Evolutionary conservation across 2,329 filamentous ascomycete genomes (phyloP).

Genomic region (Cordyceps militaris): DNA sequence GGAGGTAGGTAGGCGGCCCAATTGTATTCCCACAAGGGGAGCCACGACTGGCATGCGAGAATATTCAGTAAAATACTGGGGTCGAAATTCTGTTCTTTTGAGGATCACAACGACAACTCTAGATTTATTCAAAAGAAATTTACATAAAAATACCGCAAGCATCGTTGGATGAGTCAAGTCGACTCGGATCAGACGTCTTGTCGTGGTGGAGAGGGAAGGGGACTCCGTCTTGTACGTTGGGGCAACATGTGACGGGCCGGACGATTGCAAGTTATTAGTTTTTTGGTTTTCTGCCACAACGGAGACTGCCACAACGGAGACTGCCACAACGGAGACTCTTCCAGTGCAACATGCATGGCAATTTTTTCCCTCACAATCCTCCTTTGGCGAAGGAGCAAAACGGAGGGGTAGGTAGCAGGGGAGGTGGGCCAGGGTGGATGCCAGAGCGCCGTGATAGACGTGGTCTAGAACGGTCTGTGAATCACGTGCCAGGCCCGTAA

Average conservation of each 20-base stretch:
- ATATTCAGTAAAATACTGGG: not conserved
- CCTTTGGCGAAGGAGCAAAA: not conserved
- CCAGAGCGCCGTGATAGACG: not conserved
- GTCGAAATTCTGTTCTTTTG: not conserved
- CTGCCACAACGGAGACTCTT: too few relatives aligned
- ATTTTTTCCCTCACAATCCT: not conserved
- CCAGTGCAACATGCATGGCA: not conserved
- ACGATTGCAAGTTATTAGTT: too few relatives aligned
- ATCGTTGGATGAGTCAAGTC: too few relatives aligned
- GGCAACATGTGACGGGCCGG: not conserved
- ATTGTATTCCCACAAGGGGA: not conserved
- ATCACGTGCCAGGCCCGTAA: slow-evolving; percentile 12
- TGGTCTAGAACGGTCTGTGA: slow-evolving; percentile 12
- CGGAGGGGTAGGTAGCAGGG: not conserved
- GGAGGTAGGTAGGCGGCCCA: too few relatives aligned
- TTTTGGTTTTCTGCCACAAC: too few relatives aligned
- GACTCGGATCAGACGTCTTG: not conserved
- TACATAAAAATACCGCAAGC: not conserved
- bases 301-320: too few relatives aligned
- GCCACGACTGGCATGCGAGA: not conserved
- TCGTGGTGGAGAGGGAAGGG: not conserved
- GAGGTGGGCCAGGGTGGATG: not conserved
- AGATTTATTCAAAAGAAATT: not conserved
- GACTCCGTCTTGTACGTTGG: not conserved
- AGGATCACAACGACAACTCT: not conserved